Percentiles rank a stretch among this genome's conserved stretches.
Conservation (phyloP, 495 filamentous ascomycete genomes). For the Hyaloscypha variabilis region DNA sequence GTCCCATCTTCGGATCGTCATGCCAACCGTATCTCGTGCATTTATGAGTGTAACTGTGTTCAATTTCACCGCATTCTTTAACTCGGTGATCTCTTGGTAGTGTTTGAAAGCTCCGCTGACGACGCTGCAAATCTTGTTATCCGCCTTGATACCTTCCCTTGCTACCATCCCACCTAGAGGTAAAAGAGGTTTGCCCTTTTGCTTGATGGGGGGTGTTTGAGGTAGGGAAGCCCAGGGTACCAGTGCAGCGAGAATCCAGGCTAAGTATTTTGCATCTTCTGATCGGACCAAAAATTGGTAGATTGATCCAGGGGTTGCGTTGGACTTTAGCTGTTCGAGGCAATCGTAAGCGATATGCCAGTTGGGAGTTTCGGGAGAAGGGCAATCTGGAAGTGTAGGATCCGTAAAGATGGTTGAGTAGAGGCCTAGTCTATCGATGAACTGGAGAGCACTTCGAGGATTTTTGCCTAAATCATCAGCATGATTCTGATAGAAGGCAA, state of each 20-base stretch:
- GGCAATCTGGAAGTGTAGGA: conserved; percentile 45
- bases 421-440: conserved; percentile 73
- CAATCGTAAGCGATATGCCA: conserved; percentile 57
- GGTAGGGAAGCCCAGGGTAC: conserved; percentile 73
- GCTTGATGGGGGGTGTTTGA: conserved; percentile 39
- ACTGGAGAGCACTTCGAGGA: conserved; percentile 66
- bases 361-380: conserved; percentile 38
- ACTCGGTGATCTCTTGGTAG: conserved; percentile 56
- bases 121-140: conserved; percentile 69
- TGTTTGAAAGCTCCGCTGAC: conserved; percentile 65
- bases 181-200: conserved; percentile 49
- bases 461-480: conserved; percentile 56
- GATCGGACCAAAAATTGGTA: conserved; percentile 58
- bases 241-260: conserved; percentile 77
- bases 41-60: conserved; percentile 35
- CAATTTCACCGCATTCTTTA: conserved; percentile 53
- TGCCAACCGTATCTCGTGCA: conserved; percentile 60
- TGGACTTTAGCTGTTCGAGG: conserved; percentile 46
- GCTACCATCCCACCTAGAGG: conserved; percentile 59
- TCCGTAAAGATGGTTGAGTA: conserved; percentile 83
- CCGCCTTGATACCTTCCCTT: conserved; percentile 77
- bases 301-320: conserved; percentile 49
- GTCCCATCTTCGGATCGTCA: conserved; percentile 80
- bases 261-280: conserved; percentile 61
- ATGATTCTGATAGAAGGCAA: conserved; percentile 8